Evolutionary conservation across 1,284 basidiomycete genomes (phyloP), one percentile per base, ranked within the genome.

Genomic region (Hemileia vastatrix): DNA sequence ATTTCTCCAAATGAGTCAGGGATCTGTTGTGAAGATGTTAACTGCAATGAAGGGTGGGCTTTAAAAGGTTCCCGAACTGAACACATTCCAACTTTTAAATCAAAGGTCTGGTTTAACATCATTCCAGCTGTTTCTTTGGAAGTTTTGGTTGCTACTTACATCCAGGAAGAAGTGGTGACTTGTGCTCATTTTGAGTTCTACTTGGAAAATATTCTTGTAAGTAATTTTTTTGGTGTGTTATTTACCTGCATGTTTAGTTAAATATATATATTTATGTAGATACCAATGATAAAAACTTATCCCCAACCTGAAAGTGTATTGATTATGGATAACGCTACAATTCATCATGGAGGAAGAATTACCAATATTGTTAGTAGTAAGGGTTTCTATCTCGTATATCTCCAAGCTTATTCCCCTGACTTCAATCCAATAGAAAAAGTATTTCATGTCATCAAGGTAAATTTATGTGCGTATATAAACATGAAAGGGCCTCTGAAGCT

Each of bases 1-100:
- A n/a, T n/a, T n/a, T n/a, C n/a, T n/a, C n/a, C 11, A 54, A 40
- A 54, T 54, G 53, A 54, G n/a, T n/a, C 31, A 33, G 53, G 53
- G 11, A 23, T 54, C 1, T 54, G n/a, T 4, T 23, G 11, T 6
- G 36, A 54, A n/a, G 53, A 23, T 4, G 53, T 54, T 23, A 2
- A 33, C n/a, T 11, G 32, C 2, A 54, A 31, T 6, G 6, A 21
- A 36, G 52, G 52, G 2, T 54, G 52, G 52, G 53, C 53, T 3
- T 40, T 15, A 54, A 13, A 21, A n/a, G 53, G 53, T 6, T 3
- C 40, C 15, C 15, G 36, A 4, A 54, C 36, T 13, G 6, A 2
- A 15, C 3, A 36, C 11, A 23, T 8, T 15, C 18, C 31, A 2
- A 4, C 5, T 9, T 19, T 3, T 6, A 33, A 15, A 11, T 23